These are phyloP conservation scores for Wickerhamiella parazyma DNA, from an alignment of 805 yeast species.

Conservation along the genomic window DNA sequence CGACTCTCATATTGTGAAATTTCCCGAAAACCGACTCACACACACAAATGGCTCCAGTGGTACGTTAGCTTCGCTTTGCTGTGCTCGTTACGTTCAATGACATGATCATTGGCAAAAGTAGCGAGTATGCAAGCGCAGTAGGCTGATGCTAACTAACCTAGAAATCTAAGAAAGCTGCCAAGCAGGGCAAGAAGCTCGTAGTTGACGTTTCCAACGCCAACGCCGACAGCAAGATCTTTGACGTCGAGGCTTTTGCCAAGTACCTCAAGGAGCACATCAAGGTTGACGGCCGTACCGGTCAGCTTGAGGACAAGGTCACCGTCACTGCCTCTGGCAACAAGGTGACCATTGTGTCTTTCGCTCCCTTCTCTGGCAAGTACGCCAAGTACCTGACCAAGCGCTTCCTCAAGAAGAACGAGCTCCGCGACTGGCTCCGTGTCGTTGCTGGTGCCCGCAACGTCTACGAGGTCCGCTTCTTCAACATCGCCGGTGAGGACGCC, in stretches of 20 bases:
- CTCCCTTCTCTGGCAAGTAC: conserved; percentile 99
- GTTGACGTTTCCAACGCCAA: conserved; percentile 95
- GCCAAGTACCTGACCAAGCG: conserved; percentile 98
- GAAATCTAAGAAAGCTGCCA: conserved; percentile 48
- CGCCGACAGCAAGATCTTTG: conserved; percentile 91
- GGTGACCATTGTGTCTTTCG: conserved; percentile 78
- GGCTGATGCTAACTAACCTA: conserved; percentile 42
- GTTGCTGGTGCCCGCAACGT: conserved; percentile 90
- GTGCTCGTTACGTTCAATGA: conserved; percentile 17
- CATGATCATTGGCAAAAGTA: conserved; percentile 8
- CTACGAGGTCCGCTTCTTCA: conserved; percentile 98
- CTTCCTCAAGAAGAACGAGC: conserved; percentile 99
- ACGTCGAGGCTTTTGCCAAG: conserved; percentile 94
- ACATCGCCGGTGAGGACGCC: conserved; percentile 90
- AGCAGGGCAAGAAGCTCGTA: conserved; percentile 67
- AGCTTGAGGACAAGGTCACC: conserved; percentile 90
- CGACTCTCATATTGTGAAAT: conserved; percentile 5
- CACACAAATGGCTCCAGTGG: conserved; percentile 75
- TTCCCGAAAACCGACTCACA: conserved; percentile 3
- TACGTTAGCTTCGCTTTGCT: conserved; percentile 44
- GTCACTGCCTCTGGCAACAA: conserved; percentile 77
- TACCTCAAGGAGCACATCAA: conserved; percentile 98
- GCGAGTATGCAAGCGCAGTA: conserved; percentile 40
- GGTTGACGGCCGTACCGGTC: conserved; percentile 92
- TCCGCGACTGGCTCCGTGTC: conserved; percentile 99